Evolutionary conservation across 2,329 filamentous ascomycete species (phyloP).

Genomic region (Aaosphaeria arxii): DNA sequence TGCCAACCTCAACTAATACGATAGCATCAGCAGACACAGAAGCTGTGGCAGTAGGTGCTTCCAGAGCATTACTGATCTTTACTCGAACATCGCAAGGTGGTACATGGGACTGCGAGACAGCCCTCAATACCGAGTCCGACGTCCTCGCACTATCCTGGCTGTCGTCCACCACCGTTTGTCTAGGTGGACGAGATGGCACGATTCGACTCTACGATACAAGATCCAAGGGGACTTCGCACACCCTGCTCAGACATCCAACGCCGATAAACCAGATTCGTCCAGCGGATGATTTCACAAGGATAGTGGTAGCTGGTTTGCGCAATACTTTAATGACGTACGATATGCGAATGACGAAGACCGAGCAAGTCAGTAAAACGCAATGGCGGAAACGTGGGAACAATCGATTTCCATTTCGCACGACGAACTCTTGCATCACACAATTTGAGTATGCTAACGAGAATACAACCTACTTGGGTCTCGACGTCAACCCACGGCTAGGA

Average conservation of each 20-base stretch:
- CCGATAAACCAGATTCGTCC: slow-evolving; percentile 20
- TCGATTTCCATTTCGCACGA: slow-evolving; percentile 3
- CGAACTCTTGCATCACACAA: neutral
- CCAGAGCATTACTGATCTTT: slow-evolving; percentile 21
- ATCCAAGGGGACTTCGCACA: slow-evolving; percentile 14
- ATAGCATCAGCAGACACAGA: slow-evolving; percentile 15
- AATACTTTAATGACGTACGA: slow-evolving; percentile 30
- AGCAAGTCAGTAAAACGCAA: neutral
- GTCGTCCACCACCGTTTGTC: slow-evolving; percentile 21
- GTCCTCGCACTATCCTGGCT: slow-evolving; percentile 35
- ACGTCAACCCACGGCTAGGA: slow-evolving; percentile 24
- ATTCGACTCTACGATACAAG: slow-evolving; percentile 34
- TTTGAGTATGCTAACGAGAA: slow-evolving; percentile 15
- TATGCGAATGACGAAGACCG: slow-evolving; percentile 13
- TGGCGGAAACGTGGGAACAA: slow-evolving; percentile 6
- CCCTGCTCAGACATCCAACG: slow-evolving; percentile 23
- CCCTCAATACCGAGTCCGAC: slow-evolving; percentile 16
- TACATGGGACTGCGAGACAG: slow-evolving; percentile 15
- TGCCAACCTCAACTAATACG: slow-evolving; percentile 9
- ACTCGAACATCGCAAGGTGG: slow-evolving; percentile 13
- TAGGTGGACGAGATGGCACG: slow-evolving; percentile 30
- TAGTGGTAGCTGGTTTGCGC: slow-evolving; percentile 25
- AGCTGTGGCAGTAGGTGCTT: slow-evolving; percentile 30
- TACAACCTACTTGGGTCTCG: slow-evolving; percentile 24
- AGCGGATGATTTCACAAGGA: slow-evolving; percentile 21